Base-by-base conservation (phyloP, 2,329 filamentous ascomycete species). In the Monilinia vaccinii-corymbosi region DNA sequence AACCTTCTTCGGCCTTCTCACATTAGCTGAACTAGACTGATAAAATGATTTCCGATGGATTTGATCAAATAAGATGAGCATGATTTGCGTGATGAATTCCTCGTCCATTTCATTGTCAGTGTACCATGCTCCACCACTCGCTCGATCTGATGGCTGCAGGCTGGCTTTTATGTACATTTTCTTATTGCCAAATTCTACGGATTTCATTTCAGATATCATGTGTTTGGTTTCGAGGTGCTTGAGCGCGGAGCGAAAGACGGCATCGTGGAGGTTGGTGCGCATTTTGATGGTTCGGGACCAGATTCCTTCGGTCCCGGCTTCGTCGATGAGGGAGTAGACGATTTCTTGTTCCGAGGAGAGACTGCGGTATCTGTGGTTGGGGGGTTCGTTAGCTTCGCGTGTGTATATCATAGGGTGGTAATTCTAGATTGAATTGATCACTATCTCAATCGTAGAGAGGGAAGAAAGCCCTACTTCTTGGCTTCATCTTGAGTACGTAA, bases 91-190 rank as follows among this genome's bases (percentile, higher is more conserved):
- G 68, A 97, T 92, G 72, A 99, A 90, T 61, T 88, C 88, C 65
- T 89, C 86, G 74, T 99, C 94, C 14, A 97, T 81, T 65, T 92
- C 88, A 56, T 91, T 89, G 64, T 96, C 91, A 9, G 89, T 92
- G 73, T 94, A 97, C 90, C 93, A 99, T 10, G 91, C 88, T 1
- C 94, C 94, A 51, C 94, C 94, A 0, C 91, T 96, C 50, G 95
- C 89, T 63, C 94, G 88, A 63, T 97, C 92, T 58, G 87, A 90
- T 0, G 94, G 93, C 13, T 85, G 84, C 62, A 99, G 82, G 64
- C 87, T 86, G 58, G 87, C 84, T 70, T 96, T 86, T 81, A 99
- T 96, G 79, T 94, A 99, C 82, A 96, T 96, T 76, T 96, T 96
- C 72, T 94, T 88, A 66, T 87, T 89, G 32, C 91, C 90, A 71